Conservation (phyloP, 768 basidiomycete genomes). For the Tulasnella calospora region DNA sequence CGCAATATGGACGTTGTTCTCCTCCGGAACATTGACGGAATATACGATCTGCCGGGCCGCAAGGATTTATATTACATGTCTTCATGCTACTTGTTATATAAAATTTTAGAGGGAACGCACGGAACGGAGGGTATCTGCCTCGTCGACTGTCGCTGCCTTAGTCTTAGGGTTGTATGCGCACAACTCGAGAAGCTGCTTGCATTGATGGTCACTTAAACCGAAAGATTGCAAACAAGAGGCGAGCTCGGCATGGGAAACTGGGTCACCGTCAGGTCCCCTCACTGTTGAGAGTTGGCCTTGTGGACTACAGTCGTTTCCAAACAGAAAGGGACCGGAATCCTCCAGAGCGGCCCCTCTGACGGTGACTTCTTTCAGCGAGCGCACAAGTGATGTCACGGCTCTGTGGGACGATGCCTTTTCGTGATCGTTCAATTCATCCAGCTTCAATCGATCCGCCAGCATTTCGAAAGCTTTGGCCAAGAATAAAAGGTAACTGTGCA, state of each 20-base stretch:
- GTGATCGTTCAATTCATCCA: neutral
- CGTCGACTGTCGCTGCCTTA: neutral
- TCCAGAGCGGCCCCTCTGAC: neutral
- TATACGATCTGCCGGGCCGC: neutral
- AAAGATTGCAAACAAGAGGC: neutral
- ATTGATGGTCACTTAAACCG: neutral
- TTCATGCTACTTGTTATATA: neutral
- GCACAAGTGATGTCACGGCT: neutral
- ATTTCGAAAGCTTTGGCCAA: constrained; percentile 12
- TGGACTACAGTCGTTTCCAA: neutral
- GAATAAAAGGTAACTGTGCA: constrained; percentile 10
- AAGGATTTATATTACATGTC: neutral
- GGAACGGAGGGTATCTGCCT: constrained; percentile 7
- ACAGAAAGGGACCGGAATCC: neutral
- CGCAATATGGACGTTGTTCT: constrained; percentile 37
- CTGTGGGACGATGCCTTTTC: neutral
- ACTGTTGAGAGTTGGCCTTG: neutral
- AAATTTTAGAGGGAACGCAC: constrained; percentile 24
- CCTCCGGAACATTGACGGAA: constrained; percentile 12
- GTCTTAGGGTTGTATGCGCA: neutral
- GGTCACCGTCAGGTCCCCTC: neutral
- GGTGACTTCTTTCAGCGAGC: neutral
- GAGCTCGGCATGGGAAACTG: neutral
- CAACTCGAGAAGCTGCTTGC: constrained; percentile 3
- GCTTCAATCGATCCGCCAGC: neutral